Percentiles rank a stretch among this genome's conserved stretches.
These are phyloP conservation scores for Peziza echinospora DNA, from an alignment of 495 filamentous ascomycete genomes.

Conservation along the genomic window DNA sequence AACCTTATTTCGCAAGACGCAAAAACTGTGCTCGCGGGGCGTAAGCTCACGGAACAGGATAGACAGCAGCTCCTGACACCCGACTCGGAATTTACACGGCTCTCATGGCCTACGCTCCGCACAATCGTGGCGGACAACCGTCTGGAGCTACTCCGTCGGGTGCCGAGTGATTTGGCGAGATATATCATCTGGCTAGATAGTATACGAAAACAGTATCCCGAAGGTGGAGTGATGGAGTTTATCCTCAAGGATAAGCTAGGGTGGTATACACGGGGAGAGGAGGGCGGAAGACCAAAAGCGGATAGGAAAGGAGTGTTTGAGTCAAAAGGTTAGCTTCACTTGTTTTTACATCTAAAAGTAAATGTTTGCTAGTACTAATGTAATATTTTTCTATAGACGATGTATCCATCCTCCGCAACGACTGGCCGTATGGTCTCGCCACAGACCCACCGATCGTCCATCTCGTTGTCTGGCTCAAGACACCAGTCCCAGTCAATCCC, in stretches of 20 bases:
- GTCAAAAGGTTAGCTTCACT: background rate
- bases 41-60: too few species aligned
- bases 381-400: too few species aligned
- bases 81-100: background rate
- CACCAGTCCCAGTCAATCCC: slow-evolving; percentile 31
- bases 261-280: slow-evolving; percentile 31
- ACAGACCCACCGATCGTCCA: slow-evolving; percentile 25
- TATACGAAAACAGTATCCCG: slow-evolving; percentile 45
- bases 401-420: slow-evolving; percentile 50
- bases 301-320: background rate
- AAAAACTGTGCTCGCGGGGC: background rate
- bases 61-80: background rate
- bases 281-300: background rate
- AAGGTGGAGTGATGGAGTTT: slow-evolving; percentile 51
- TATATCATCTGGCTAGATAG: slow-evolving; percentile 61
- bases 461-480: slow-evolving; percentile 46
- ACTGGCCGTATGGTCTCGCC: slow-evolving; percentile 63
- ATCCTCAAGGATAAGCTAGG: slow-evolving; percentile 49
- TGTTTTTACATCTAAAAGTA: too few species aligned
- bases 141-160: slow-evolving; percentile 54
- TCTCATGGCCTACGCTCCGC: slow-evolving; percentile 21
- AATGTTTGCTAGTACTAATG: too few species aligned
- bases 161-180: slow-evolving; percentile 59
- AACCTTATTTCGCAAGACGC: background rate
- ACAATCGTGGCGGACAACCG: slow-evolving; percentile 31